Conservation (phyloP, 257 asterid species). For the Solanum piurae region DNA sequence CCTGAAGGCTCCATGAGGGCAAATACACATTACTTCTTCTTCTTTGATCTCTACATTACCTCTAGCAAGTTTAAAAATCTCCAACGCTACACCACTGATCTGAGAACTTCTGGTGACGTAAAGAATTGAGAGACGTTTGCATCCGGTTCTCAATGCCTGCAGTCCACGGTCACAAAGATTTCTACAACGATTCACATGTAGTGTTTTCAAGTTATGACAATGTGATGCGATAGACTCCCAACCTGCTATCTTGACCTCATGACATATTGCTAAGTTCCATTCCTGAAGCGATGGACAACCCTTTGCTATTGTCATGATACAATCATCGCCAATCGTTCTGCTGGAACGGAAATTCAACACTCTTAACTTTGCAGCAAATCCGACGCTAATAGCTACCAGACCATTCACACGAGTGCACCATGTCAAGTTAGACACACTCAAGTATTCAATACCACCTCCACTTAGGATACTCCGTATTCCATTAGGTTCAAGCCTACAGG, state of each 20-base stretch:
- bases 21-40: constrained; percentile 44
- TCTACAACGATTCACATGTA: constrained; percentile 59
- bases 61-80: constrained; percentile 39
- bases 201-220: constrained; percentile 37
- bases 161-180: constrained; percentile 50
- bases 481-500: constrained; percentile 54
- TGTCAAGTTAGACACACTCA: constrained; percentile 36
- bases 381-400: constrained; percentile 17
- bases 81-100: constrained; percentile 25
- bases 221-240: constrained; percentile 48
- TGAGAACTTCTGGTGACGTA: constrained; percentile 28
- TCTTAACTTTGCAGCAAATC: constrained; percentile 27
- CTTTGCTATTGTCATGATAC: constrained; percentile 36
- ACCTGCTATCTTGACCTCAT: constrained; percentile 33
- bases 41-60: constrained; percentile 36
- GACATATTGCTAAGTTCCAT: constrained; percentile 68
- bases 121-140: constrained; percentile 33
- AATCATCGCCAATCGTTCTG: constrained; percentile 42
- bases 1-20: constrained; percentile 28
- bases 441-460: constrained; percentile 62
- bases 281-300: constrained; percentile 51
- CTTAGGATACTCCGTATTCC: constrained; percentile 47
- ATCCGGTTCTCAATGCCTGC: constrained; percentile 42
- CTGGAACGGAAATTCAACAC: constrained; percentile 51
- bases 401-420: constrained; percentile 45